Evolutionary conservation across 2,329 filamentous ascomycete genomes (phyloP), one percentile per base, ranked within the genome.

Genomic region (Aspergillus pseudotamarii): DNA sequence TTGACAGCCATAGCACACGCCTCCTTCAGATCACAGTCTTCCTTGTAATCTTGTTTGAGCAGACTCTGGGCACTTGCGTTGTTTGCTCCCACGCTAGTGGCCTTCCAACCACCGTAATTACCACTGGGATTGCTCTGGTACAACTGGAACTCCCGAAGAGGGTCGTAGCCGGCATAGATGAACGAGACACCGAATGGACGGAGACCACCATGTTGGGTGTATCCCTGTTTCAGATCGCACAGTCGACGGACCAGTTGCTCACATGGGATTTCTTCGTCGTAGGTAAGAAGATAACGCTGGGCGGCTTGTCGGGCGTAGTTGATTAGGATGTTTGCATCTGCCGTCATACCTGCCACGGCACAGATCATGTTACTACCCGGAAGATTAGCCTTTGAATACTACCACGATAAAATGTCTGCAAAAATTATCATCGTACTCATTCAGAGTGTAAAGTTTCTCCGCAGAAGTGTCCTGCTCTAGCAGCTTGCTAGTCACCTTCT

Each of bases 41-140:
- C 95, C 86, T 98, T 97, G 84, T 99, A 99, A 80, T 99, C 95
- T 81, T 99, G 95, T 87, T 99, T 99, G 79, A 99, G 82, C 80
- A 99, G 81, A 81, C 93, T 97, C 81, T 97, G 94, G 11, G 96
- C 96, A 73, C 93, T 97, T 51, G 95, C 95, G 78, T 98, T 97
- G 86, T 99, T 99, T 67, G 96, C 96, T 57, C 95, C 95, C 6
- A 96, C 94, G 75, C 93, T 97, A 59, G 95, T 99, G 38, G 95
- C 95, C 84, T 99, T 99, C 95, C 95, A 99, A 61, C 95, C 95
- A 68, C 95, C 96, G 78, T 99, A 99, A 85, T 99, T 99, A 72
- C 95, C 95, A 67, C 92, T 96, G 16, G 95, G 95, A 81, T 99
- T 99, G 85, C 94, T 97, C 80, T 98, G 93, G 84, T 98, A 99